Conservation (phyloP, 129 eudicot genomes). For the Pulicaria dysenterica region DNA sequence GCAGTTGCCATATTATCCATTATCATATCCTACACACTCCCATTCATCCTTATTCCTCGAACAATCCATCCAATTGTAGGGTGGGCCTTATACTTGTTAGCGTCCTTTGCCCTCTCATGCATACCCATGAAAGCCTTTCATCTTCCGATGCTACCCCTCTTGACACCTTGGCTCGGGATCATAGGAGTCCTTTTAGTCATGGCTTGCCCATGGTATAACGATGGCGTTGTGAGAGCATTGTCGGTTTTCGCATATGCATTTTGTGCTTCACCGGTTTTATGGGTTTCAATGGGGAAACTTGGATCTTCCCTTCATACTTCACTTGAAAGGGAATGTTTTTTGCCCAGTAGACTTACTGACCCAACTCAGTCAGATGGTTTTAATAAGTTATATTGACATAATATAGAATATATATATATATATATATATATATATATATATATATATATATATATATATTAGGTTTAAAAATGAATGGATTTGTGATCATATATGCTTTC, state of each 20-base stretch:
- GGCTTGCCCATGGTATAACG: conserved; percentile 83
- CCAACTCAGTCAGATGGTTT: conserved; percentile 46
- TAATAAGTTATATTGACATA: conserved; percentile 59
- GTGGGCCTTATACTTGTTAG: conserved; percentile 70
- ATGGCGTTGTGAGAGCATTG: conserved; percentile 79
- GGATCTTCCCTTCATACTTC: conserved; percentile 55
- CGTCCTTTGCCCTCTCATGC: conserved; percentile 55
- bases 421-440: neutral
- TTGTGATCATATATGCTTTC: neutral
- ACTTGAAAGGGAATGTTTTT: conserved; percentile 67
- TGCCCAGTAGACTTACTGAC: conserved; percentile 58
- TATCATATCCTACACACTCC: conserved; percentile 64
- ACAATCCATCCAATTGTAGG: conserved; percentile 82
- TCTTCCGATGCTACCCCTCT: conserved; percentile 62
- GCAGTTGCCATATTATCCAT: conserved; percentile 54
- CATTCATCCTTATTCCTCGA: conserved; percentile 68
- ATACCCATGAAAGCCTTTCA: conserved; percentile 51
- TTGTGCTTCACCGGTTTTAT: conserved; percentile 66
- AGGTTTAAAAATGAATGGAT: neutral
- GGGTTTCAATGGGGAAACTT: conserved; percentile 52
- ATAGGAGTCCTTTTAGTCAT: conserved; percentile 66
- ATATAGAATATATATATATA: neutral
- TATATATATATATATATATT: neutral
- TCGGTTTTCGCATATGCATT: conserved; percentile 71
- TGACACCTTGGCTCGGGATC: conserved; percentile 61